phyloP scores from a whole-genome alignment of 768 basidiomycete genomes.

The Lactarius hatsudake region DNA sequence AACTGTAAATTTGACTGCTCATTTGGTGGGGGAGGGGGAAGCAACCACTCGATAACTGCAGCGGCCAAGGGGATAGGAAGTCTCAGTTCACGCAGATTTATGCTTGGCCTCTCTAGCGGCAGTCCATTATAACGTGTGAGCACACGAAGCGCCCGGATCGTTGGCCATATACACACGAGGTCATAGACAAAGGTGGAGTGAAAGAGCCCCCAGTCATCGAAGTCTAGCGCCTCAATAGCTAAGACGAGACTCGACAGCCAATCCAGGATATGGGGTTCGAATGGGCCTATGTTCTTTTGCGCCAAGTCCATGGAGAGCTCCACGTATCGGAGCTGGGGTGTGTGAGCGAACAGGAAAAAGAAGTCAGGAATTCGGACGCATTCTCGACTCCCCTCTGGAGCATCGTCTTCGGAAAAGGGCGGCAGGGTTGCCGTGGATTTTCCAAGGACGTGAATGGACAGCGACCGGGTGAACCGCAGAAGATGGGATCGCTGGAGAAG shows the following conservation, averaged over 20 bases:
- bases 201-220: not conserved
- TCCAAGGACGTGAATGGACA: slow-evolving; percentile 12
- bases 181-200: slow-evolving; percentile 8
- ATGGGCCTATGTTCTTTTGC: not conserved
- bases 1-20: not conserved
- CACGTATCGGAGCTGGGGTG: not conserved
- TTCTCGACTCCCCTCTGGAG: not conserved
- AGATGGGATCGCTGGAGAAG: slow-evolving; percentile 12
- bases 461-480: slow-evolving; percentile 7
- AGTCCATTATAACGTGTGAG: not conserved
- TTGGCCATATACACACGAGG: slow-evolving; percentile 17
- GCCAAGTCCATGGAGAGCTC: slow-evolving; percentile 4
- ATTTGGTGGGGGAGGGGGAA: slow-evolving; percentile 3
- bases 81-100: slow-evolving; percentile 12
- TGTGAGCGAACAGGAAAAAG: slow-evolving; percentile 13
- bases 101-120: not conserved
- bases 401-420: not conserved
- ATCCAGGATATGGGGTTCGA: slow-evolving; percentile 2
- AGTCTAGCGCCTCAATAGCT: slow-evolving; percentile 8
- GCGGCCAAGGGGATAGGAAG: slow-evolving; percentile 5
- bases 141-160: slow-evolving; percentile 13
- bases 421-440: not conserved
- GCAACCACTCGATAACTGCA: slow-evolving; percentile 10
- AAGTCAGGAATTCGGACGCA: slow-evolving; percentile 13
- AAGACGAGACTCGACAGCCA: slow-evolving; percentile 16